Conservation (phyloP, 2,329 filamentous ascomycete genomes). For the Neoscytalidium dimidiatum region DNA sequence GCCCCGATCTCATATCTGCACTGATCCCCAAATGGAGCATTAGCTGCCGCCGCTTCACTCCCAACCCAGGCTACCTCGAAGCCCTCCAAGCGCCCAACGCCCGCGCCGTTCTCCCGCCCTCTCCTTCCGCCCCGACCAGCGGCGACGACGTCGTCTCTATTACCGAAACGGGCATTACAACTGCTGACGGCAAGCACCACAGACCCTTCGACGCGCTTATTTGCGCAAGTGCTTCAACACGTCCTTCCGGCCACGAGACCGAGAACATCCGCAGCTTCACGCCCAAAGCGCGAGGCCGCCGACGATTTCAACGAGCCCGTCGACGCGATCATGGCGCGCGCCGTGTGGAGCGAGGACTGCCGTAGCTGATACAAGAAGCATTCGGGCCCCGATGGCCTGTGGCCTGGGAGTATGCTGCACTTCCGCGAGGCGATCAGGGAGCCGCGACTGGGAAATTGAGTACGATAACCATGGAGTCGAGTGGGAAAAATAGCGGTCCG, state of each 20-base stretch:
- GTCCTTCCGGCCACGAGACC: conserved; percentile 39
- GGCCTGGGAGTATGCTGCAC: conserved; percentile 40
- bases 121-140: background rate
- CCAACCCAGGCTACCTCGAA: conserved; percentile 36
- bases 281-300: conserved; percentile 50
- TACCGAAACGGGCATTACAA: conserved; percentile 32
- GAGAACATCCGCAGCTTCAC: conserved; percentile 49
- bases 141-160: conserved; percentile 27
- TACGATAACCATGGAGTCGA: conserved; percentile 19
- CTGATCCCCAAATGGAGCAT: conserved; percentile 49
- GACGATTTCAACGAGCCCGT: conserved; percentile 53
- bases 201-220: conserved; percentile 32
- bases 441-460: conserved; percentile 43
- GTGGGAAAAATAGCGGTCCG: background rate
- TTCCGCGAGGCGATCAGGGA: conserved; percentile 41
- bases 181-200: conserved; percentile 25
- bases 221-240: conserved; percentile 37
- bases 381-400: conserved; percentile 38
- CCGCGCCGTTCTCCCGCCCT: conserved; percentile 12
- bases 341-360: conserved; percentile 37
- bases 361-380: conserved; percentile 47
- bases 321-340: conserved; percentile 36
- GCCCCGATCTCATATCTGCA: conserved; percentile 42
- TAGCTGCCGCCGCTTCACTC: conserved; percentile 33
- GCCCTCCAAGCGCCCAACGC: conserved; percentile 34